A percentile compares a stretch with the other conserved stretches of the same genome.
These are phyloP conservation scores for Didymella pomorum DNA, from an alignment of 2,329 filamentous ascomycete species.

Conservation along the genomic window DNA sequence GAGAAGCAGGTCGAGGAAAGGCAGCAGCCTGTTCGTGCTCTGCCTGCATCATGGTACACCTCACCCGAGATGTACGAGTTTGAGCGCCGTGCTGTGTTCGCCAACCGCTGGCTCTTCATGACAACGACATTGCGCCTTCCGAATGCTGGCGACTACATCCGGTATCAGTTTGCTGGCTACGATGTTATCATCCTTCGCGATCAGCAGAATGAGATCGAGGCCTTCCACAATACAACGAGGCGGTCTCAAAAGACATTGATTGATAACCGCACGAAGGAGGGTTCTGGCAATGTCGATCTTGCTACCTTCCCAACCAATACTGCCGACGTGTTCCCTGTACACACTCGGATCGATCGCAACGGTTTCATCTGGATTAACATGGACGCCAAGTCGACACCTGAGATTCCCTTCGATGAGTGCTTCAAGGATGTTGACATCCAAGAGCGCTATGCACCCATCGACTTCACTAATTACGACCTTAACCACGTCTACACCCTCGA, in stretches of 20 bases:
- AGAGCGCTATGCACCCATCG: conserved; percentile 27
- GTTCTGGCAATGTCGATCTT: conserved; percentile 47
- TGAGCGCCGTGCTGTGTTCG: conserved; percentile 57
- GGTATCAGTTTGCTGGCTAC: conserved; percentile 35
- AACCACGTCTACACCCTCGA: conserved; percentile 37
- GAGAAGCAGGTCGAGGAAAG: conserved; percentile 8
- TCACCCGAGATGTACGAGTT: conserved; percentile 56
- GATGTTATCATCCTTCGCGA: conserved; percentile 37
- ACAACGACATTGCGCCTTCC: conserved; percentile 42
- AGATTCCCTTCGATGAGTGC: conserved; percentile 13
- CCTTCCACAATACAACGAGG: conserved; percentile 52
- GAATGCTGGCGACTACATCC: conserved; percentile 31
- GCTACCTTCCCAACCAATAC: conserved; percentile 44
- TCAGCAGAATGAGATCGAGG: conserved; percentile 18
- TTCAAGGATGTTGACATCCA: conserved; percentile 36
- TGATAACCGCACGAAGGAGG: conserved; percentile 49
- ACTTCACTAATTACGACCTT: conserved; percentile 35
- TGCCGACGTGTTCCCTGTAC: conserved; percentile 37
- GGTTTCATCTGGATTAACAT: conserved; percentile 41
- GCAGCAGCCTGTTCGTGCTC: conserved; percentile 38
- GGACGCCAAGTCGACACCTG: conserved; percentile 2
- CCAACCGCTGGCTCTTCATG: conserved; percentile 50
- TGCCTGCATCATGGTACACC: conserved; percentile 57
- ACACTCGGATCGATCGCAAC: conserved; percentile 25
- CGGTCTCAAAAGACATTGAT: conserved; percentile 45